Evolutionary conservation across 1,284 basidiomycete genomes (phyloP).

Genomic region (Cystobasidium pallidum): DNA sequence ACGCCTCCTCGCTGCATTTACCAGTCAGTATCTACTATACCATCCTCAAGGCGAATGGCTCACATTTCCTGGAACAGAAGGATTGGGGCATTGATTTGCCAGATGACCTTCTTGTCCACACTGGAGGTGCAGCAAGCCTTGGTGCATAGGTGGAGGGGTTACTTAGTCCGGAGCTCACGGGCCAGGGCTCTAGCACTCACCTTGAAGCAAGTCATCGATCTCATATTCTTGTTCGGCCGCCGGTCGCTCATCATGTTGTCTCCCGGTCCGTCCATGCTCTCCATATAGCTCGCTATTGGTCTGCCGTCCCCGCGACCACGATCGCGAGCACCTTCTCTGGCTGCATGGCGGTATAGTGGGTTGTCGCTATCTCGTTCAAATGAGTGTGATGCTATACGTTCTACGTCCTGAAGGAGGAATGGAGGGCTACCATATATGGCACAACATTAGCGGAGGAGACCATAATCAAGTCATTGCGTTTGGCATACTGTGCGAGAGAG

Average conservation of each 20-base stretch:
- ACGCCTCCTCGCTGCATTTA: conserved; percentile 42
- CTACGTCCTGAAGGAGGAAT: conserved; percentile 49
- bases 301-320: conserved; percentile 67
- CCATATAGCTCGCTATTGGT: conserved; percentile 57
- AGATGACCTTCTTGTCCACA: conserved; percentile 90
- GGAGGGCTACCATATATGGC: too few relatives aligned
- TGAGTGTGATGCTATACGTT: conserved; percentile 59
- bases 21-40: not conserved
- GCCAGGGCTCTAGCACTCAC: too few relatives aligned
- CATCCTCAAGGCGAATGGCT: conserved; percentile 56
- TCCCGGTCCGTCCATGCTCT: not conserved
- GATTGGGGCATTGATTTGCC: conserved; percentile 87
- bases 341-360: conserved; percentile 54
- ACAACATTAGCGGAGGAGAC: too few relatives aligned
- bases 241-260: conserved; percentile 39
- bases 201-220: conserved; percentile 88
- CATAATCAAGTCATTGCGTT: too few relatives aligned
- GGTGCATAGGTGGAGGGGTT: not conserved
- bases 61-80: conserved; percentile 77
- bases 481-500: conserved; percentile 84
- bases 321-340: conserved; percentile 8
- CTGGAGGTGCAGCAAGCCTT: not conserved
- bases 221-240: conserved; percentile 70
- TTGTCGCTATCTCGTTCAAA: conserved; percentile 69
- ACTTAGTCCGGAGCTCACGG: too few relatives aligned